A percentile compares a stretch with the other conserved stretches of the same genome.
Conservation (phyloP, 352 stramenopile species). For the Phytophthora kernoviae region DNA sequence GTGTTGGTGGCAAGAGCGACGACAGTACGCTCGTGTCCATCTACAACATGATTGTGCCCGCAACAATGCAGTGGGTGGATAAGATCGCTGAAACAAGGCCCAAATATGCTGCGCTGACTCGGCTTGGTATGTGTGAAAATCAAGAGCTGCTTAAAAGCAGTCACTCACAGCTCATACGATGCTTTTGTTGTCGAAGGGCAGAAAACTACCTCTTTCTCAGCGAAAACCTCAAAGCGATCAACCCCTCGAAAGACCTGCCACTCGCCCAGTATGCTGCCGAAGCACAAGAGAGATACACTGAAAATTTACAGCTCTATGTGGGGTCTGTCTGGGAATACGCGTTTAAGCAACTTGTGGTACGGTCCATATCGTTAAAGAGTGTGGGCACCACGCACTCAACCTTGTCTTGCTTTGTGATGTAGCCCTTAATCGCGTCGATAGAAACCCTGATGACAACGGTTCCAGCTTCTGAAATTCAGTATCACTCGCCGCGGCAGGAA, state of each 20-base stretch:
- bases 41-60: conserved; percentile 66
- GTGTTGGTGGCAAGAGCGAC: conserved; percentile 58
- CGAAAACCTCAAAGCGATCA: conserved; percentile 56
- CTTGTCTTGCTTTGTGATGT: background rate
- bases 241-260: conserved; percentile 47
- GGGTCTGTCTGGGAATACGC: conserved; percentile 73
- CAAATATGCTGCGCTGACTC: conserved; percentile 69
- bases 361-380: background rate
- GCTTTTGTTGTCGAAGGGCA: conserved; percentile 4
- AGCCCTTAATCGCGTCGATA: conserved; percentile 63
- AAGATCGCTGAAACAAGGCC: conserved; percentile 65
- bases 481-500: conserved; percentile 66
- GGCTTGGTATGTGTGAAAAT: conserved; percentile 43
- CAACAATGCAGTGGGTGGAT: conserved; percentile 74
- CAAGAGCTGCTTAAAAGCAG: background rate
- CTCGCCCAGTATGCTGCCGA: conserved; percentile 58
- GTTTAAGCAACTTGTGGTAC: conserved; percentile 63
- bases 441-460: conserved; percentile 59
- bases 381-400: background rate
- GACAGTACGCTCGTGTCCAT: conserved; percentile 65
- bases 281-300: conserved; percentile 42
- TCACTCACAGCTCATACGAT: background rate
- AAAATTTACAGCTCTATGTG: conserved; percentile 56
- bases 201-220: conserved; percentile 78
- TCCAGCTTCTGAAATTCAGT: conserved; percentile 66